phyloP scores from a whole-genome alignment of 1,284 basidiomycete genomes.

The Fomitopsis palustris region DNA sequence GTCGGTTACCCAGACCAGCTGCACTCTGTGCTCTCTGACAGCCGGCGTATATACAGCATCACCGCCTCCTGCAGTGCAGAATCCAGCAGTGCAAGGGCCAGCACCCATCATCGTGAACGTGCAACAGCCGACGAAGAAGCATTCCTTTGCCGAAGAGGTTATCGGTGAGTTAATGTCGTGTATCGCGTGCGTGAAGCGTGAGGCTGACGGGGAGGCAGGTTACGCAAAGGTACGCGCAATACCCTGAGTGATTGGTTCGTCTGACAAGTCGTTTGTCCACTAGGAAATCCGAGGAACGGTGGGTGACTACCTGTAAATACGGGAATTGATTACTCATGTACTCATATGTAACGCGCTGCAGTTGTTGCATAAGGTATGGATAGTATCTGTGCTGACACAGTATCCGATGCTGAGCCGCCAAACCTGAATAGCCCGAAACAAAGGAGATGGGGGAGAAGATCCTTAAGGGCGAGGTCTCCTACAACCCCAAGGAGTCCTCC shows the following conservation, averaged over 20 bases:
- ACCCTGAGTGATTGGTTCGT: no score
- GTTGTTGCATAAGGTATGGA: constrained; percentile 6
- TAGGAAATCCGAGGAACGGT: constrained; percentile 10
- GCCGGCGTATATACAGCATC: background rate
- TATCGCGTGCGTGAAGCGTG: background rate
- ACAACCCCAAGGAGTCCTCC: background rate
- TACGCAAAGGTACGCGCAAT: constrained; percentile 7
- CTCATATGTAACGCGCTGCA: no score
- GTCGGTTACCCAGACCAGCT: background rate
- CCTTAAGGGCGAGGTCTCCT: constrained; percentile 8
- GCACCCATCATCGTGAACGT: background rate
- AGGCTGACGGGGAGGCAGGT: background rate
- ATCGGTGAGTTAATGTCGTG: constrained; percentile 3
- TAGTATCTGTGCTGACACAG: background rate
- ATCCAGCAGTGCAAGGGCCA: background rate
- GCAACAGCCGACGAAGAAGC: background rate
- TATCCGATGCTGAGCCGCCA: background rate
- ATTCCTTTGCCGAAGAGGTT: constrained; percentile 9
- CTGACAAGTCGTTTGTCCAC: background rate
- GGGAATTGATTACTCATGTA: no score
- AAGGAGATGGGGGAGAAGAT: constrained; percentile 12
- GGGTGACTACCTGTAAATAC: background rate
- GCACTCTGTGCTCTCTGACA: background rate
- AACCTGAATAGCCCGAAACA: background rate
- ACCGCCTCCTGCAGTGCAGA: background rate